phyloP scores from a whole-genome alignment of 2,329 filamentous ascomycete species.

The Peltaster fructicola region DNA sequence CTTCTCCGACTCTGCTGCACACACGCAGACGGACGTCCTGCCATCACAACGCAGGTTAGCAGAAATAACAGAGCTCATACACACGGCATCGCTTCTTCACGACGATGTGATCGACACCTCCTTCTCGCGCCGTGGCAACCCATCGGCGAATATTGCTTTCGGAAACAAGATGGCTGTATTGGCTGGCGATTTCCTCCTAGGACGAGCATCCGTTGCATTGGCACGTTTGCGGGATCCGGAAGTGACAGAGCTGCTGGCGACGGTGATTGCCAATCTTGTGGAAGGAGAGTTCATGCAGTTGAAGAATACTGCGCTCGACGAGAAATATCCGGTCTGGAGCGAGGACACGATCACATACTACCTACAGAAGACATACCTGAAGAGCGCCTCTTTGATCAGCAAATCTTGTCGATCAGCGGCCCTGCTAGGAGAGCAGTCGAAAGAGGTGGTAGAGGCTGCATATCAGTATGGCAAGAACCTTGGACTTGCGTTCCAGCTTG shows the following conservation, averaged over 20 bases:
- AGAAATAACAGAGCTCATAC: conserved; percentile 93
- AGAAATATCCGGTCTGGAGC: conserved; percentile 66
- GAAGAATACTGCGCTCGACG: conserved; percentile 84
- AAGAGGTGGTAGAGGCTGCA: conserved; percentile 70
- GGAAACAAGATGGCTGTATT: conserved; percentile 99
- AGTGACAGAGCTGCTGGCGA: conserved; percentile 84
- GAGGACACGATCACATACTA: conserved; percentile 87
- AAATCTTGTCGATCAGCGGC: conserved; percentile 89
- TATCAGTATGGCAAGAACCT: conserved; percentile 88
- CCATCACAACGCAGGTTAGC: conserved; percentile 85
- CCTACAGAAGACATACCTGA: conserved; percentile 94
- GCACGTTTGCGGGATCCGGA: conserved; percentile 82
- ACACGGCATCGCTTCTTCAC: conserved; percentile 88
- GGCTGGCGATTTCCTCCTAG: conserved; percentile 90
- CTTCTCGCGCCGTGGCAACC: conserved; percentile 60
- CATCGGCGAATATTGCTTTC: conserved; percentile 85
- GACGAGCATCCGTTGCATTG: conserved; percentile 80
- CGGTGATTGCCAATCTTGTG: conserved; percentile 91
- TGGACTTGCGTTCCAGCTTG: conserved; percentile 87
- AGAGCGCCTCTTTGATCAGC: conserved; percentile 87
- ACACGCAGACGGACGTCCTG: too few relatives aligned
- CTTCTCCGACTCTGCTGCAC: too few relatives aligned
- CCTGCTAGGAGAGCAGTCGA: conserved; percentile 60
- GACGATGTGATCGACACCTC: conserved; percentile 98
- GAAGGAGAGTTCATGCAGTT: conserved; percentile 99